Percentiles rank a stretch among this genome's conserved stretches.
Evolutionary conservation across 1,139 yeast species (phyloP).

Genomic region (Kodamaea suecica): DNA sequence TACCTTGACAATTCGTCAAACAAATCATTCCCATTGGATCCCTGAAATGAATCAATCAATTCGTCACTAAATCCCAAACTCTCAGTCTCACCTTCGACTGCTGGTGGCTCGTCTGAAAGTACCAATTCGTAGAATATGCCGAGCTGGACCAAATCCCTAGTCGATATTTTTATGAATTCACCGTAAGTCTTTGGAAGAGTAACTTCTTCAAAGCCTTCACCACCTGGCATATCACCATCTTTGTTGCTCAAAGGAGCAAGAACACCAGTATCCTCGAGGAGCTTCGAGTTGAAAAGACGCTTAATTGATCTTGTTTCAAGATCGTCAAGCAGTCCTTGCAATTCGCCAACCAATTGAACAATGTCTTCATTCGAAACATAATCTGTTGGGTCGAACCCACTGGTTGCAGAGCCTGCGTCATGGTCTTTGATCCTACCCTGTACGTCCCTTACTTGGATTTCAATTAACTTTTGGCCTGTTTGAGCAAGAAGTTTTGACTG

Average conservation of each 20-base stretch:
- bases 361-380: conserved; percentile 78
- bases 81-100: conserved; percentile 4
- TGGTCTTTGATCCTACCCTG: conserved; percentile 35
- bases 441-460: conserved; percentile 57
- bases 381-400: conserved; percentile 37
- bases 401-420: conserved; percentile 16
- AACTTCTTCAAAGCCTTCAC: conserved; percentile 23
- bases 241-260: conserved; percentile 16
- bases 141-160: conserved; percentile 47
- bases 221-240: conserved; percentile 61
- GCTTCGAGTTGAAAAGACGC: conserved; percentile 49
- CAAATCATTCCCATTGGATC: conserved; percentile 43
- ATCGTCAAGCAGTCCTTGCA: conserved; percentile 79
- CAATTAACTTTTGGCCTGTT: conserved; percentile 76
- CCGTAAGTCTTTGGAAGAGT: conserved; percentile 58
- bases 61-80: conserved; percentile 42
- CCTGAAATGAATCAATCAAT: conserved; percentile 28
- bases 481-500: conserved; percentile 43
- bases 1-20: conserved; percentile 66
- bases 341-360: conserved; percentile 68
- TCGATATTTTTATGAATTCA: conserved; percentile 48
- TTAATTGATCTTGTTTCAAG: conserved; percentile 65
- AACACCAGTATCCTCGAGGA: conserved; percentile 10
- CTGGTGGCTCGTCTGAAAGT: conserved; percentile 37
- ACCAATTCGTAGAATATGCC: conserved; percentile 70